phyloP scores from a whole-genome alignment of 73 alveolate genomes.

The Uronychia binucleata region DNA sequence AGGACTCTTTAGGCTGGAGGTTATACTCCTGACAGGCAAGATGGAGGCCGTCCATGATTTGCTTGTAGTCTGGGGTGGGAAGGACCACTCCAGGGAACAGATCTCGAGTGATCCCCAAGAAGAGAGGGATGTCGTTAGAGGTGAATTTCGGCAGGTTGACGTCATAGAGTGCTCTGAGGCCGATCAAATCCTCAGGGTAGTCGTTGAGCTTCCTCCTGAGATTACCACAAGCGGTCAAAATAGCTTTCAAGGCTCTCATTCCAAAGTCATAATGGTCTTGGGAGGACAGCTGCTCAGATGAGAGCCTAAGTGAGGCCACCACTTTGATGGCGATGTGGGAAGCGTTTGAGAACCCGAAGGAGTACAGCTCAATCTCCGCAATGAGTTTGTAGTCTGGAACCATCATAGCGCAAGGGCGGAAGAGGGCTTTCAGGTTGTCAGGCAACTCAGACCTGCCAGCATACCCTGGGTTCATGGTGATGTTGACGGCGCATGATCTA shows the following conservation, averaged over 20 bases:
- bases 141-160: slow-evolving; percentile 99
- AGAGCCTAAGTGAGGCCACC: slow-evolving; percentile 96
- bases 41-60: slow-evolving; percentile 77
- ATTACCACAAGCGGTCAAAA: slow-evolving; percentile 98
- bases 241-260: slow-evolving; percentile 99
- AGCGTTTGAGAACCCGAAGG: slow-evolving; percentile 98
- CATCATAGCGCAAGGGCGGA: slow-evolving; percentile 99
- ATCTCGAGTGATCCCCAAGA: slow-evolving; percentile 97
- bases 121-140: slow-evolving; percentile 97
- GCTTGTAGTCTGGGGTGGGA: slow-evolving; percentile 92
- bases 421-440: slow-evolving; percentile 97
- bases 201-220: slow-evolving; percentile 86
- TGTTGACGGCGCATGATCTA: slow-evolving; percentile 98
- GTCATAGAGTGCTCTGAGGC: slow-evolving; percentile 94
- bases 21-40: slow-evolving; percentile 82
- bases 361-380: slow-evolving; percentile 92
- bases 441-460: slow-evolving; percentile 99
- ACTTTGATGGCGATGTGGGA: slow-evolving; percentile 96
- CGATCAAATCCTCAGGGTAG: slow-evolving; percentile 95
- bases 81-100: slow-evolving; percentile 98
- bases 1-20: slow-evolving; percentile 89
- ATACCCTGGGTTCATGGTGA: slow-evolving; percentile 99
- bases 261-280: slow-evolving; percentile 99
- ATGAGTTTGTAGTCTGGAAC: slow-evolving; percentile 99
- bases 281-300: slow-evolving; percentile 98